Percentiles rank a stretch among this genome's conserved stretches.
phyloP scores from a whole-genome alignment of 169 alveolate species.

The Cystoisospora suis region DNA sequence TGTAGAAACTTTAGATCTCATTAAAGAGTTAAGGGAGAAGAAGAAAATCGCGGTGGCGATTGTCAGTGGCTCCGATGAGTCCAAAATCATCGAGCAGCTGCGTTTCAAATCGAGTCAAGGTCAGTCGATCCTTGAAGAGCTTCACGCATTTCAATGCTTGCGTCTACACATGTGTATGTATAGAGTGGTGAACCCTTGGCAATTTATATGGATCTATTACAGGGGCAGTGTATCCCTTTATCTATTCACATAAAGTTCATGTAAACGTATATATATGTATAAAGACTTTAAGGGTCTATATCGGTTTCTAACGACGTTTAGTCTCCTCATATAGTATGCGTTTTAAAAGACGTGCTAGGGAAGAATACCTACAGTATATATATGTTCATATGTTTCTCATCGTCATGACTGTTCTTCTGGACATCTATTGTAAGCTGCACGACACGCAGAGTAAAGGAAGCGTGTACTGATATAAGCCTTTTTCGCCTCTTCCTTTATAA shows the following conservation, averaged over 20 bases:
- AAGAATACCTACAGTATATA: too few species aligned
- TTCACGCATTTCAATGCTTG: background rate
- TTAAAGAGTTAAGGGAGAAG: constrained; percentile 24
- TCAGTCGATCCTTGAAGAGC: too few species aligned
- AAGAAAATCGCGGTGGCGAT: constrained; percentile 78
- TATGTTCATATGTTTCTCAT: constrained; percentile 26
- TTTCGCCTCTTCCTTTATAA: too few species aligned
- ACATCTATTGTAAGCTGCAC: background rate
- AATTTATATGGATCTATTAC: background rate
- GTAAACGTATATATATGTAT: background rate
- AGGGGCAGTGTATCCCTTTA: background rate
- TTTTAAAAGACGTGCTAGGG: too few species aligned
- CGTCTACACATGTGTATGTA: background rate
- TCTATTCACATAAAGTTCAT: background rate
- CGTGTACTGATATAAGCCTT: too few species aligned
- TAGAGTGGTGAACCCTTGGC: background rate
- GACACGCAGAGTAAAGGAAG: constrained; percentile 1
- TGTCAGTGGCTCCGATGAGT: constrained; percentile 87
- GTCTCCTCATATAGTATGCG: too few species aligned
- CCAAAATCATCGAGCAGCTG: constrained; percentile 78
- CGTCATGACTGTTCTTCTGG: background rate
- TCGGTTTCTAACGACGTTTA: too few species aligned
- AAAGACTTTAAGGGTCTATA: too few species aligned
- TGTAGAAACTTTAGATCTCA: constrained; percentile 37
- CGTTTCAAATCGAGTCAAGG: too few species aligned